These are phyloP conservation scores for Benincasa hispida DNA, from an alignment of 306 rosid species.

Conservation along the genomic window DNA sequence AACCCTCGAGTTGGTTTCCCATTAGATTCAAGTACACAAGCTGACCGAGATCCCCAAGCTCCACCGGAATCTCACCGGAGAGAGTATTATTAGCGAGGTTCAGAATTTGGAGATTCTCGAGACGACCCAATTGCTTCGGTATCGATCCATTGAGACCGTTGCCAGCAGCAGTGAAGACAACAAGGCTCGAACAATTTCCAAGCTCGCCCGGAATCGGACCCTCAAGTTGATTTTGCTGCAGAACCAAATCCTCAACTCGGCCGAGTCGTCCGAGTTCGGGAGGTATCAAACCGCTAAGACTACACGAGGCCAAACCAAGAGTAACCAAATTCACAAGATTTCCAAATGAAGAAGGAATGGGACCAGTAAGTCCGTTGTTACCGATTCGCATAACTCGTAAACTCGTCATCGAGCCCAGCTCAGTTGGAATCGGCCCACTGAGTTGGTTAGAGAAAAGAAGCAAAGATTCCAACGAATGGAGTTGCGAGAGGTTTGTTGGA, in stretches of 20 bases:
- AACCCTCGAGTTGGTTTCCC: slow-evolving; percentile 64
- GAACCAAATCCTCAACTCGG: slow-evolving; percentile 31
- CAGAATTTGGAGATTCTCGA: slow-evolving; percentile 41
- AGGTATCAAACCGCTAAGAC: slow-evolving; percentile 64
- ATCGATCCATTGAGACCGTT: slow-evolving; percentile 59
- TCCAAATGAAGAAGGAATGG: slow-evolving; percentile 67
- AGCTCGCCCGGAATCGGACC: slow-evolving; percentile 74
- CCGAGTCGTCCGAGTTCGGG: slow-evolving; percentile 49
- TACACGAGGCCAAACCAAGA: slow-evolving; percentile 65
- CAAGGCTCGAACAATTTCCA: slow-evolving; percentile 71
- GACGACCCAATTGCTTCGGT: slow-evolving; percentile 48
- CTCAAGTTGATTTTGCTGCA: slow-evolving; percentile 51
- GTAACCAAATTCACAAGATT: slow-evolving; percentile 33
- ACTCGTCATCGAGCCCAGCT: slow-evolving; percentile 46
- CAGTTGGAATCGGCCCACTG: slow-evolving; percentile 48
- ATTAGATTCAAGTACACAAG: slow-evolving; percentile 58
- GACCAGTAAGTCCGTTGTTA: slow-evolving; percentile 52
- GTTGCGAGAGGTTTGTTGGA: slow-evolving; percentile 58
- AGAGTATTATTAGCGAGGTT: slow-evolving; percentile 58
- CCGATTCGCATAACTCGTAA: slow-evolving; percentile 80
- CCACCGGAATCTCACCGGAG: slow-evolving; percentile 60
- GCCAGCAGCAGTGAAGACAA: slow-evolving; percentile 45
- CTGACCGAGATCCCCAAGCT: slow-evolving; percentile 47
- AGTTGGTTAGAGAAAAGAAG: slow-evolving; percentile 68
- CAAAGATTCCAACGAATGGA: slow-evolving; percentile 52